Evolutionary conservation across 2,329 filamentous ascomycete genomes (phyloP).

Genomic region (Blumeria hordei): DNA sequence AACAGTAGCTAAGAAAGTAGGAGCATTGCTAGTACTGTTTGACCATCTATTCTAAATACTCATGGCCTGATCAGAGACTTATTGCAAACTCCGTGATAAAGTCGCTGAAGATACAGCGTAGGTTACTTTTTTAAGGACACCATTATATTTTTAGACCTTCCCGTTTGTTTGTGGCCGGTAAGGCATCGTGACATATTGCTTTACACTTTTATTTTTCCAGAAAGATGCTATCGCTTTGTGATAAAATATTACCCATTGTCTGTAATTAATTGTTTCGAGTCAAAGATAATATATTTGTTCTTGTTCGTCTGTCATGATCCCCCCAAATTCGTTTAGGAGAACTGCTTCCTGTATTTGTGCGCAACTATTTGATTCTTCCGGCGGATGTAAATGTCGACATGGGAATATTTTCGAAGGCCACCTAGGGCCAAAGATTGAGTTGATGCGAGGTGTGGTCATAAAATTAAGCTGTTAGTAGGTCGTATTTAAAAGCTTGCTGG

Average conservation of each 20-base stretch:
- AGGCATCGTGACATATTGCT: background rate
- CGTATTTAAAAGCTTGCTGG: no score
- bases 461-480: no score
- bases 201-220: background rate
- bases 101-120: background rate
- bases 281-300: background rate
- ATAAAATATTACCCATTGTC: background rate
- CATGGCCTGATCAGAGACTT: background rate
- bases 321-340: no score
- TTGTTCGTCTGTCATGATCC: no score
- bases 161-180: background rate
- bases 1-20: background rate
- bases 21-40: background rate
- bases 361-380: no score
- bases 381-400: no score
- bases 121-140: background rate
- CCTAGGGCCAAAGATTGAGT: no score
- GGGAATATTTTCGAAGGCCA: no score
- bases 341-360: no score
- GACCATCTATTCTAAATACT: background rate
- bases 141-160: background rate
- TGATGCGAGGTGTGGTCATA: no score
- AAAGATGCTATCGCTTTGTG: background rate
- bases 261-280: background rate
- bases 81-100: background rate